Evolutionary conservation across 1,284 basidiomycete species (phyloP), one percentile per base, ranked within the genome.

Genomic region (Pisolithus thermaeus): DNA sequence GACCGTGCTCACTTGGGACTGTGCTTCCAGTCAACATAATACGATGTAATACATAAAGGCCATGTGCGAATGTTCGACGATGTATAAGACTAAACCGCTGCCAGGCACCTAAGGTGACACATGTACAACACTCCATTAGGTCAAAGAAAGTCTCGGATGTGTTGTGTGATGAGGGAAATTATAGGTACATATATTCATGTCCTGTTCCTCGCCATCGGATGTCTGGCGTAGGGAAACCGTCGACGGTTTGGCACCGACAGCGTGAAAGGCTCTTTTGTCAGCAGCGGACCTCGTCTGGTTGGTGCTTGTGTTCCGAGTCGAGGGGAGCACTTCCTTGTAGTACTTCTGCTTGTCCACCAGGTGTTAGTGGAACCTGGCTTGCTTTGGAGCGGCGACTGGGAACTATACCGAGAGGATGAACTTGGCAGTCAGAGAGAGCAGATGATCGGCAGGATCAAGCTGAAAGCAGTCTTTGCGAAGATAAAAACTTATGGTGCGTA

Each of bases 401-500:
- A 71, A 66, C 7, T 70, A 82, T 69, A 99, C 96, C 48, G 92
- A 96, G 36, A 99, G 80, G 66, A 99, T 99, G 73, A 98, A 99
- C 70, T 97, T 97, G 11, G 90, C 88, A 1, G 96, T 99, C 52
- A 99, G 81, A 1, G 94, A 97, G 47, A 98, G 80, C 25, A 99
- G 82, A 70, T 99, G 99, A 70, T 99, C 96, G 47, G 94, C 93
- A 0, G 96, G 94, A 66, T 99, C 96, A 39, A 99, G 81, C 60
- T 91, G 87, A 73, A 99, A 99, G 69, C 90, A 81, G 59, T 95
- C 89, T 69, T 97, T 95, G 27, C 96, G 87, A 20, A 99, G 76
- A 57, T 93, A 71, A 99, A 99, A 2, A 99, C 92, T 88, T 90
- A 97, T 0, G 96, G 95, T 0, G 96, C 94, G 66, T 99, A 99